Evolutionary conservation across 805 yeast genomes (phyloP).

Genomic region (Candida rishiriensis): DNA sequence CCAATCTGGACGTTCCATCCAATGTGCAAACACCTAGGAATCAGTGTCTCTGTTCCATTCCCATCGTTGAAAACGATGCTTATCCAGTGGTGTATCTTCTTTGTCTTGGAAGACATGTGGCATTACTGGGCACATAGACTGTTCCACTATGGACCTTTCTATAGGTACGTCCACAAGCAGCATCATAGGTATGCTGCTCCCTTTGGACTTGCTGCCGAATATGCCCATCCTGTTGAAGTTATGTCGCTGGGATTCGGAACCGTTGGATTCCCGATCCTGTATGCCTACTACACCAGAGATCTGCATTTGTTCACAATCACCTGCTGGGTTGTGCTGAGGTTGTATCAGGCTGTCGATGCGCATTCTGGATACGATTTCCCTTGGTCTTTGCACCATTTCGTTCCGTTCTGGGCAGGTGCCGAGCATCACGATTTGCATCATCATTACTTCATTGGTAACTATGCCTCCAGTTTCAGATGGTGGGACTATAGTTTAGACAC

Average conservation of each 20-base stretch:
- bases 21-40: conserved; percentile 43
- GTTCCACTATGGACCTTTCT: conserved; percentile 52
- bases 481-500: conserved; percentile 50
- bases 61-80: conserved; percentile 40
- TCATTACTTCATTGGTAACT: conserved; percentile 55
- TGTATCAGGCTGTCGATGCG: conserved; percentile 57
- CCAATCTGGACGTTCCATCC: conserved; percentile 66
- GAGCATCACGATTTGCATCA: conserved; percentile 61
- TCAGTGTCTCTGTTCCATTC: conserved; percentile 49
- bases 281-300: conserved; percentile 41
- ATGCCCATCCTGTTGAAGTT: conserved; percentile 58
- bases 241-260: conserved; percentile 56
- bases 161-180: conserved; percentile 54
- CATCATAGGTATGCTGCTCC: conserved; percentile 63
- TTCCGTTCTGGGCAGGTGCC: conserved; percentile 67
- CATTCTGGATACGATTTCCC: conserved; percentile 63
- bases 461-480: conserved; percentile 56
- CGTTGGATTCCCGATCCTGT: conserved; percentile 55
- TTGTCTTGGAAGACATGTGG: conserved; percentile 54
- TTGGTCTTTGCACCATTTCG: conserved; percentile 49
- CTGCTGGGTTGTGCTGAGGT: conserved; percentile 47
- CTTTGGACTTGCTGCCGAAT: conserved; percentile 57
- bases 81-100: conserved; percentile 44
- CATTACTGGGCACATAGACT: conserved; percentile 57
- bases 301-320: conserved; percentile 52